Evolutionary conservation across 2,329 filamentous ascomycete genomes (phyloP), one percentile per base, ranked within the genome.

Genomic region (Hypomyces perniciosus): DNA sequence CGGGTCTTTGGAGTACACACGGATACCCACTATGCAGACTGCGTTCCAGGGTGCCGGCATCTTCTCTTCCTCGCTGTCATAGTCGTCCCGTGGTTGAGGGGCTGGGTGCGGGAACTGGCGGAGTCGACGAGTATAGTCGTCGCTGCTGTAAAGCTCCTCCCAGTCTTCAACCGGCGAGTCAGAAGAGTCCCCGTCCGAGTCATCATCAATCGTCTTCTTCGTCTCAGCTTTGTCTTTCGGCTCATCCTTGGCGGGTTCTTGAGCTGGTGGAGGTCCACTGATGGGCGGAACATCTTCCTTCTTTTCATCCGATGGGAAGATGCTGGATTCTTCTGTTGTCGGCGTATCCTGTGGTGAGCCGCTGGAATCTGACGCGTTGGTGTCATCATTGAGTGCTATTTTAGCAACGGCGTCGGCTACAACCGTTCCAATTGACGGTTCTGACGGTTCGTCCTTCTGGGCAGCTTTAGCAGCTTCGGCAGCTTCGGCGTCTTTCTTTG

Each of bases 31-130:
- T 13, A 84, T 77, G 47, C 75, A 78, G 42, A 84, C 74, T 4
- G 81, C 81, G 60, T 84, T 84, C 81, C 82, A 85, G 1, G 79
- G 77, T 27, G 79, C 74, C 0, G 74, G 65, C 58, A 73, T 68
- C 53, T 76, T 78, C 58, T 83, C 78, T 51, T 81, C 79, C n/a
- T 81, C 77, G 0, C 74, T 75, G 20, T 78, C 75, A 35, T 78
- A 77, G 2, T 71, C 66, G 6, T 71, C 69, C 4, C 61, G 61
- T 3, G 61, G 58, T 1, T 62, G 56, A 0, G 68, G 58, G 0
- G 68, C 63, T 1, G 69, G 59, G 7, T 70, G 66, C 35, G 68
- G 65, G 2, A 67, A 61, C 39, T 70, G 61, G 12, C 73, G 71
- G 4, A 75, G 77, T 61, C 78, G 78, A 50, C 75, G 73, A 0